A percentile compares a stretch with the other conserved stretches of the same genome.
Evolutionary conservation across 169 alveolate genomes (phyloP).

Genomic region (Plasmodium vivax): DNA sequence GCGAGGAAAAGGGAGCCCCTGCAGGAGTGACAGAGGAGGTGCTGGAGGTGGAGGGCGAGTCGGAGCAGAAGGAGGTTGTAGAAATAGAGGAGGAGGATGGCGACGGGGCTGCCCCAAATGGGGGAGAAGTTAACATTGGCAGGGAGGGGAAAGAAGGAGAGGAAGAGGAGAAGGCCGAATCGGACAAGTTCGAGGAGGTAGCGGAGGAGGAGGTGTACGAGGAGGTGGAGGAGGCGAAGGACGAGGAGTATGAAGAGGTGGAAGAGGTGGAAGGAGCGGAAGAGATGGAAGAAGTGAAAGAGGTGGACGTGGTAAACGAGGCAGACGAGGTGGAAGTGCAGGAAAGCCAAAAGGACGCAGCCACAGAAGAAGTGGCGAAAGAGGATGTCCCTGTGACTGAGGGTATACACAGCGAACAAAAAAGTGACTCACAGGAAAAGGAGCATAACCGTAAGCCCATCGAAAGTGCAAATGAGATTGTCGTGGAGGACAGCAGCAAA

Average conservation of each 20-base stretch:
- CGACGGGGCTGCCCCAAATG: not conserved
- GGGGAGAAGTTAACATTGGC: not conserved
- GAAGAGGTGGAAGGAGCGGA: not conserved
- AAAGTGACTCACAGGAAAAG: not conserved
- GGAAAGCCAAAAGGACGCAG: not conserved
- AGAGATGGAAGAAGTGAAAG: not conserved
- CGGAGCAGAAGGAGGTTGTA: not conserved
- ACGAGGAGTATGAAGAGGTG: not conserved
- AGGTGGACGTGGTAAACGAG: not conserved
- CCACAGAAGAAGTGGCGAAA: not conserved
- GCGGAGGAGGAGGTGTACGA: not conserved
- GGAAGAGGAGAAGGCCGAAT: not conserved
- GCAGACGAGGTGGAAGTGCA: not conserved
- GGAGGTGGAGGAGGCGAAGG: not conserved
- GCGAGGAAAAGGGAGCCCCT: not conserved
- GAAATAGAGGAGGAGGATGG: conserved; percentile 52
- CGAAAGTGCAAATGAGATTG: not conserved
- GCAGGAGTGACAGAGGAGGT: not conserved
- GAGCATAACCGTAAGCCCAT: not conserved
- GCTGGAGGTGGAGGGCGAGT: not conserved
- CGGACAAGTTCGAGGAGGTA: not conserved
- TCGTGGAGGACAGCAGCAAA: not conserved
- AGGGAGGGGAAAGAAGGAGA: not conserved
- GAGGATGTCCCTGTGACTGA: not conserved
- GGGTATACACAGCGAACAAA: not conserved